Evolutionary conservation across 129 eudicot species (phyloP), one percentile per base, ranked within the genome.

Genomic region (Daucus carota): DNA sequence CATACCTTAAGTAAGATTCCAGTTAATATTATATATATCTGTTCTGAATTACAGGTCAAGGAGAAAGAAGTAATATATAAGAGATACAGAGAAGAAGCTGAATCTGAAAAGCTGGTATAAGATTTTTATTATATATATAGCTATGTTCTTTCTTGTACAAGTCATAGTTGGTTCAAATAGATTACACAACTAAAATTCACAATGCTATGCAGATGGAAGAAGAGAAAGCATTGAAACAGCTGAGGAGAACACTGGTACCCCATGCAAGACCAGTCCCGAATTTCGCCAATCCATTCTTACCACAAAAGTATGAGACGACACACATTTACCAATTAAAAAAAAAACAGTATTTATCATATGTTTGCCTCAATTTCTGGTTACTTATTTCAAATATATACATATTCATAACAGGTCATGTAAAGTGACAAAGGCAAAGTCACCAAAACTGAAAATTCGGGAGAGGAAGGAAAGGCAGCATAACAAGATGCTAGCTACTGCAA

Each of bases 221-320:
- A 76, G 96, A 95, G 80, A 95, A 95, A 82, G 94, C 99, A 41
- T 80, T 91, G 76, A 94, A 94, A 78, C 99, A 94, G 57, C 73
- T 94, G 44, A 76, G 99, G 77, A 91, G 97, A 78, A 94, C 97
- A 11, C 76, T 95, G 85, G 96, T 91, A 70, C 94, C 96, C 67
- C 97, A 95, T 62, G 99, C 99, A 62, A 83, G 96, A 52, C 99
- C 99, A 5, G 96, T 91, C 28, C 99, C 99, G 3, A 81, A 89
- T 12, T 95, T 91, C 79, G 75, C 80, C 73, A 78, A 83, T 75
- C 97, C 99, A 18, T 94, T 94, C 82, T 80, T 89, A 66, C 99
- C 97, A 12, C 90, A 89, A 57, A 91, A 79, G 99, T 95, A 86
- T 3, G 84, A 18, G 22, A 68, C 13, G 0, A 17, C 5, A 66